A percentile compares a stretch with the other conserved stretches of the same genome.
phyloP scores from a whole-genome alignment of 73 alveolate genomes.

The Symbiodinium natans region DNA sequence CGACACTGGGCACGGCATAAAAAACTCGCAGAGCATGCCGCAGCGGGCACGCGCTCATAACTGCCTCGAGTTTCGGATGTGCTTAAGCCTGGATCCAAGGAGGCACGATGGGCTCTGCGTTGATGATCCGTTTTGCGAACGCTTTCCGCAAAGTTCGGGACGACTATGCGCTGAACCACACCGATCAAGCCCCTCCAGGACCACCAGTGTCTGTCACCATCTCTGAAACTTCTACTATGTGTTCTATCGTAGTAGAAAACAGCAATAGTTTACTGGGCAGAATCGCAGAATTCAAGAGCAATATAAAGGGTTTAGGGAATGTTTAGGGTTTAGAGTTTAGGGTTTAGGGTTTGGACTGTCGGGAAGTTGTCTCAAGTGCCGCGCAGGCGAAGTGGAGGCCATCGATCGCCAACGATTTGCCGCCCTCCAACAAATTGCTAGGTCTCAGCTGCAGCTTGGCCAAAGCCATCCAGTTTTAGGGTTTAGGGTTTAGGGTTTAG shows the following conservation, averaged over 20 bases:
- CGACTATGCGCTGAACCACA: neutral
- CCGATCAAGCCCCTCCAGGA: neutral
- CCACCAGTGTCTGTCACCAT: too few species aligned
- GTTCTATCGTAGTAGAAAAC: too few species aligned
- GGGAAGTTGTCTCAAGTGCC: too few species aligned
- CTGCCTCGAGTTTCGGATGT: too few species aligned
- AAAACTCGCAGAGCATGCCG: too few species aligned
- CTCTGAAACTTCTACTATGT: neutral
- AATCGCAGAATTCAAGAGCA: too few species aligned
- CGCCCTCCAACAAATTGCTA: neutral
- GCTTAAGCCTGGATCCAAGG: neutral
- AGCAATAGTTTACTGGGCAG: too few species aligned
- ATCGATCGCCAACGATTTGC: neutral
- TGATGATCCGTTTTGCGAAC: slow-evolving; percentile 13
- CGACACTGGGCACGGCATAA: neutral
- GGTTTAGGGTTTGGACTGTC: neutral
- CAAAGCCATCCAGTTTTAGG: neutral
- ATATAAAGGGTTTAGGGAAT: too few species aligned
- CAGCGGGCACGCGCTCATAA: too few species aligned
- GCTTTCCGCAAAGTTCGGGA: slow-evolving; percentile 25
- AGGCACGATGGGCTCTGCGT: neutral
- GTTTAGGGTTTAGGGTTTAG: neutral
- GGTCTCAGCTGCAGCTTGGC: neutral
- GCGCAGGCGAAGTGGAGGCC: neutral
- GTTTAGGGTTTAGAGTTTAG: neutral